Evolutionary conservation across 192 early-diverging fungal genomes (phyloP).

Genomic region (Geranomyces variabilis): DNA sequence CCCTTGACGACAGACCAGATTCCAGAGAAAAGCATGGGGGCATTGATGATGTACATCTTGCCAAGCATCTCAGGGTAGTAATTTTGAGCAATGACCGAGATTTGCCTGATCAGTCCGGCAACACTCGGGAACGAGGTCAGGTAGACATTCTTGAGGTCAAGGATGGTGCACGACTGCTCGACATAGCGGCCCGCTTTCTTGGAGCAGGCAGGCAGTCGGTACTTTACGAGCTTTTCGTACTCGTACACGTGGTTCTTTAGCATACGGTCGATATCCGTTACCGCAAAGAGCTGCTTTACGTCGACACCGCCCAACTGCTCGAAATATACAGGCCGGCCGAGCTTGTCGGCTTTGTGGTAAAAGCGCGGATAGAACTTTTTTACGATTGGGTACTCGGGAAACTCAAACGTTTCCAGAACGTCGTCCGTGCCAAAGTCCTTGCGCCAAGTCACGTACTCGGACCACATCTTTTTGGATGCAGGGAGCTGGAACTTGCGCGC

Average conservation of each 20-base stretch:
- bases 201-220: constrained; percentile 80
- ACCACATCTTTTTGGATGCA: constrained; percentile 73
- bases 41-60: constrained; percentile 92
- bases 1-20: constrained; percentile 54
- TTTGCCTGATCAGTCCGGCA: constrained; percentile 65
- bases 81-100: constrained; percentile 86
- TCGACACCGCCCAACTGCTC: constrained; percentile 81
- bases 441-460: constrained; percentile 68
- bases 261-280: constrained; percentile 71
- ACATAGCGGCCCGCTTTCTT: constrained; percentile 65
- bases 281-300: constrained; percentile 61
- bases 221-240: constrained; percentile 71
- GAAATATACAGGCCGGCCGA: constrained; percentile 88
- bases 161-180: constrained; percentile 84
- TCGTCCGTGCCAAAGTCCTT: constrained; percentile 63
- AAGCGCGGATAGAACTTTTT: constrained; percentile 71
- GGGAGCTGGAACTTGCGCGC: constrained; percentile 72
- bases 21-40: constrained; percentile 80
- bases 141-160: constrained; percentile 88
- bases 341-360: constrained; percentile 91
- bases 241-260: constrained; percentile 74
- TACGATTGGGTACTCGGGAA: constrained; percentile 65
- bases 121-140: constrained; percentile 75
- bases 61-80: constrained; percentile 94
- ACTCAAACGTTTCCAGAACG: constrained; percentile 57